Evolutionary conservation across 2,329 filamentous ascomycete species (phyloP).

Genomic region (Ascochyta rabiei): DNA sequence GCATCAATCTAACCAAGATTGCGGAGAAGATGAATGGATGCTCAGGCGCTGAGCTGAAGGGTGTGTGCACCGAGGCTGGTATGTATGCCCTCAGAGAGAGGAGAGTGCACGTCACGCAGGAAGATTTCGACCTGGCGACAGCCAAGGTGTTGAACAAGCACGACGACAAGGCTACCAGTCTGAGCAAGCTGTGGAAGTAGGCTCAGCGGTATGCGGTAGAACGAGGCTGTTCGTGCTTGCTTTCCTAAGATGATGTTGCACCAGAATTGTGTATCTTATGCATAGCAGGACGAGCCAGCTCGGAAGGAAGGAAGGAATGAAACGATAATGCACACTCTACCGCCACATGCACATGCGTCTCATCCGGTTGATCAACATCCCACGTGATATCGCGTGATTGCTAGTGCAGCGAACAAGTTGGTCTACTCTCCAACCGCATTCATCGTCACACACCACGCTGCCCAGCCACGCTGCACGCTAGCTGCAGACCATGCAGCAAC

Average conservation of each 20-base stretch:
- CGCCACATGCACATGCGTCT: not conserved
- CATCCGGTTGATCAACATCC: not conserved
- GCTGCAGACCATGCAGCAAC: not conserved
- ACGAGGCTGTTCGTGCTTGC: not conserved
- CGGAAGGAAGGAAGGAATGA: slow-evolving; percentile 10
- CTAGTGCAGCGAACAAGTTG: not conserved
- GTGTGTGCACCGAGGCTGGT: slow-evolving; percentile 96
- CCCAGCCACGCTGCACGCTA: not conserved
- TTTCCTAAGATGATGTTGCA: slow-evolving; percentile 1
- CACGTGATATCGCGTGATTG: slow-evolving; percentile 18
- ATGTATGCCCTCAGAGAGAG: slow-evolving; percentile 97
- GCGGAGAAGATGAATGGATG: slow-evolving; percentile 99
- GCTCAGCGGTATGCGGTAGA: not conserved
- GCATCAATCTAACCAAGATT: slow-evolving; percentile 97
- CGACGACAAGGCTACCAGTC: slow-evolving; percentile 93
- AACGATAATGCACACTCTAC: not conserved
- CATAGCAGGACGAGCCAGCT: slow-evolving; percentile 20
- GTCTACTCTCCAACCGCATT: not conserved
- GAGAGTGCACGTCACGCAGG: slow-evolving; percentile 96
- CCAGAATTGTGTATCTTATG: slow-evolving; percentile 20
- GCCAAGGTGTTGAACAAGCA: slow-evolving; percentile 99
- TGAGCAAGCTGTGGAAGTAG: slow-evolving; percentile 87
- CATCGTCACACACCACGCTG: slow-evolving; percentile 1
- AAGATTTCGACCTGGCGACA: slow-evolving; percentile 97
- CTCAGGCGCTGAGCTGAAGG: slow-evolving; percentile 96